Evolutionary conservation across 106 monocot species (phyloP).

Genomic region (Phalaenopsis equestris): DNA sequence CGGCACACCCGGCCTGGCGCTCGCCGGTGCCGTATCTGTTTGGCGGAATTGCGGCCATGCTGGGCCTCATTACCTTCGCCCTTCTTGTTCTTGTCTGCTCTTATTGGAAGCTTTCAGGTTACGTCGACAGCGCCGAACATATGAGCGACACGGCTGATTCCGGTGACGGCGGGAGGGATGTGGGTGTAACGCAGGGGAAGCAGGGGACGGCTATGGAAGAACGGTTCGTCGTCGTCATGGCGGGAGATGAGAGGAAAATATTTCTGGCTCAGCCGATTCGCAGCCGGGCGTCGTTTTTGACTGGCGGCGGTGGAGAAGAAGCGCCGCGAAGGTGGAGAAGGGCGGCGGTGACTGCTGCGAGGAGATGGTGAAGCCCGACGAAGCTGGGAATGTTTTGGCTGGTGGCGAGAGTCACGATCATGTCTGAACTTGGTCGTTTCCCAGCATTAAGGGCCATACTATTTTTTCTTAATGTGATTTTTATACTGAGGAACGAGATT

Average conservation of each 20-base stretch:
- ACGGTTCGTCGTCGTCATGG: slow-evolving; percentile 39
- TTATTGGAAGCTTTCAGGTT: slow-evolving; percentile 39
- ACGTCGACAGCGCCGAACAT: neutral
- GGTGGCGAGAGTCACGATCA: neutral
- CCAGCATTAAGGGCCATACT: no score
- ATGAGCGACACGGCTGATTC: neutral
- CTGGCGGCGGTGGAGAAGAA: neutral
- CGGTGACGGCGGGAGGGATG: neutral
- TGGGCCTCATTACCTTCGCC: slow-evolving; percentile 42
- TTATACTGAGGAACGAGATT: no score
- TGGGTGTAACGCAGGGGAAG: neutral
- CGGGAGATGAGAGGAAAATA: slow-evolving; percentile 30
- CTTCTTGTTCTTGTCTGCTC: slow-evolving; percentile 44
- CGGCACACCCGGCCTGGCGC: slow-evolving; percentile 16
- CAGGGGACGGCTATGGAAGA: slow-evolving; percentile 6
- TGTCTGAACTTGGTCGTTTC: neutral
- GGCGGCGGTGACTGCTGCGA: neutral
- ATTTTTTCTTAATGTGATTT: no score
- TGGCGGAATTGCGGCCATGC: slow-evolving; percentile 43
- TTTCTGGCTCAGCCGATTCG: slow-evolving; percentile 33
- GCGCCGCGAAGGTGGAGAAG: neutral
- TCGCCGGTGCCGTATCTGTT: slow-evolving; percentile 48
- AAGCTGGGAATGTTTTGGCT: neutral
- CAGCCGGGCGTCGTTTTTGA: slow-evolving; percentile 12
- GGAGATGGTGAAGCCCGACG: neutral